phyloP scores from a whole-genome alignment of 2,329 filamentous ascomycete species.

The Phialemoniopsis sp. region DNA sequence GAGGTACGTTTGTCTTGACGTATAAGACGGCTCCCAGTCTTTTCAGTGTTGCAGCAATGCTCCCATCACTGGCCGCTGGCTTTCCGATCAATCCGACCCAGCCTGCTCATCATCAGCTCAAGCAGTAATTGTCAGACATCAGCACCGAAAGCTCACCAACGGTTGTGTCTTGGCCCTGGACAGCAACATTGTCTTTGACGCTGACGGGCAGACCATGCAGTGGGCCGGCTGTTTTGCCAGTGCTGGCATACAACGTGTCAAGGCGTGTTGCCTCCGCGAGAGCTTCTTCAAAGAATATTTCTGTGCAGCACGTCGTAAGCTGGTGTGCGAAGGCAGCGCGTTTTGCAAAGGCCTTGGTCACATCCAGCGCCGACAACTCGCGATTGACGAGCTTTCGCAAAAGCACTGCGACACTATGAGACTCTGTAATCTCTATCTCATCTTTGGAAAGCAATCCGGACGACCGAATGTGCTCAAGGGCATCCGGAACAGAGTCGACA shows the following conservation, averaged over 20 bases:
- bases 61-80: not conserved
- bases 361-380: no score
- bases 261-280: conserved; percentile 35
- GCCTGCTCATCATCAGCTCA: no score
- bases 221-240: conserved; percentile 44
- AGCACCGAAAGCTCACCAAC: not conserved
- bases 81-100: not conserved
- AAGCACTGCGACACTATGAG: no score
- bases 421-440: no score
- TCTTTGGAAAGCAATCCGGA: no score
- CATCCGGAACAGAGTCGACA: not conserved
- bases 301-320: conserved; percentile 35
- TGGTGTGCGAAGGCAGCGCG: conserved; percentile 44
- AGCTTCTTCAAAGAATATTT: conserved; percentile 45
- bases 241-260: conserved; percentile 33
- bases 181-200: conserved; percentile 58
- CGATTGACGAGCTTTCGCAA: no score
- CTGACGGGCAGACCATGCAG: conserved; percentile 56
- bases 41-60: conserved; percentile 9
- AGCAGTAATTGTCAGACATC: no score
- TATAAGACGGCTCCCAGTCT: conserved; percentile 63
- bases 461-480: conserved; percentile 2
- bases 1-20: conserved; percentile 66
- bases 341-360: conserved; percentile 37
- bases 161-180: conserved; percentile 32